Conservation (phyloP, 305 asterid genomes). For the Fraxinus nigra region DNA sequence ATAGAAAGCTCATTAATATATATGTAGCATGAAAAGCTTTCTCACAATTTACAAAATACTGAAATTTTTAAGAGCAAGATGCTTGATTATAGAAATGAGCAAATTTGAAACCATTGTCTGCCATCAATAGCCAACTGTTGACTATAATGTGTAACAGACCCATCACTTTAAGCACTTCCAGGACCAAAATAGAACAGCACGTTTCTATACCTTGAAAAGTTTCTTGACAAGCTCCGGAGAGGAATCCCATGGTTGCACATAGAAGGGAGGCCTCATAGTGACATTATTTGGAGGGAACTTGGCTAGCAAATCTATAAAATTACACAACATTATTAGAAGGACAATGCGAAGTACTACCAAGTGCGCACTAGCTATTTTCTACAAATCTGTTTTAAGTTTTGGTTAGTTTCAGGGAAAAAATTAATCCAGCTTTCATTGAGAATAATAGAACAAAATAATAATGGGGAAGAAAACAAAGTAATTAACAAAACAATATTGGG, state of each 20-base stretch:
- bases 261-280: conserved; percentile 67
- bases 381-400: background rate
- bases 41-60: conserved; percentile 5
- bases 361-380: conserved; percentile 1
- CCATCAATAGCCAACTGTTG: conserved; percentile 5
- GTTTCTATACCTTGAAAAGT: conserved; percentile 73
- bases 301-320: conserved; percentile 70
- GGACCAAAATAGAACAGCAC: background rate
- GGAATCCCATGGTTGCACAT: conserved; percentile 81
- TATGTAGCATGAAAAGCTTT: conserved; percentile 10
- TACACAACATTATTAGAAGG: conserved; percentile 20
- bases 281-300: conserved; percentile 90
- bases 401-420: background rate
- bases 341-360: conserved; percentile 15
- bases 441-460: background rate
- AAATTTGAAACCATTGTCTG: conserved; percentile 5
- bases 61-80: background rate
- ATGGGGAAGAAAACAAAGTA: conserved; percentile 13
- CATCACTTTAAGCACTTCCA: background rate
- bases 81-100: background rate
- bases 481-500: conserved; percentile 6
- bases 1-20: conserved; percentile 1
- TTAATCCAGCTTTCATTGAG: conserved; percentile 20
- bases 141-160: conserved; percentile 8
- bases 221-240: conserved; percentile 78